A percentile compares a stretch with the other conserved stretches of the same genome.
Evolutionary conservation across 2,329 filamentous ascomycete species (phyloP).

Genomic region (Huntiella omanensis): DNA sequence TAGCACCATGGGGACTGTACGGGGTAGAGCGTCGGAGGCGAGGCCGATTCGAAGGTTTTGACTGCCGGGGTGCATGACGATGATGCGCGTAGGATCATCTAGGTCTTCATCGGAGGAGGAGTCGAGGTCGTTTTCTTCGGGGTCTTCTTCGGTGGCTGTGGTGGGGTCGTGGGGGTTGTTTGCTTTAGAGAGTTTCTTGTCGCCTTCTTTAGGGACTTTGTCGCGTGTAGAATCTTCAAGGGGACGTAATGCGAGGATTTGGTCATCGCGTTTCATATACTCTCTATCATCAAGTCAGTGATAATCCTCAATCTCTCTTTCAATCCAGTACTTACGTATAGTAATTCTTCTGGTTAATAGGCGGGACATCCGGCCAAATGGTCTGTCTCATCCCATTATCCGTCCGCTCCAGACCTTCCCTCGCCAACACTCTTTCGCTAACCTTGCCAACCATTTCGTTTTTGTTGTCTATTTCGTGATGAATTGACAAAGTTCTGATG

Average conservation of each 20-base stretch:
- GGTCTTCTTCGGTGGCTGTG: slow-evolving; percentile 20
- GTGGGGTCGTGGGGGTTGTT: too few relatives aligned
- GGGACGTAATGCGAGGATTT: slow-evolving; percentile 73
- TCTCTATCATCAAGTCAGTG: slow-evolving; percentile 36
- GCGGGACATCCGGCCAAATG: slow-evolving; percentile 76
- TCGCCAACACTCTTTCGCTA: slow-evolving; percentile 43
- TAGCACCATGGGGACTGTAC: slow-evolving; percentile 83
- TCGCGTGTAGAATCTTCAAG: slow-evolving; percentile 77
- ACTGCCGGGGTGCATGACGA: slow-evolving; percentile 88
- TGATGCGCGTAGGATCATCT: slow-evolving; percentile 67
- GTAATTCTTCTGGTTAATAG: slow-evolving; percentile 99
- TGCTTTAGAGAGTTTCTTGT: slow-evolving; percentile 19
- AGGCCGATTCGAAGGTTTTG: slow-evolving; percentile 89
- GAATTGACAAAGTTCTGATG: too few relatives aligned
- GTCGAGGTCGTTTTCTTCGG: slow-evolving; percentile 26
- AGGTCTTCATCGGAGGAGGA: slow-evolving; percentile 25
- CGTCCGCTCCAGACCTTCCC: slow-evolving; percentile 66
- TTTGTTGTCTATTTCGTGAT: too few relatives aligned
- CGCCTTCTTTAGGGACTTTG: slow-evolving; percentile 70
- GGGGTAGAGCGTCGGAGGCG: slow-evolving; percentile 87
- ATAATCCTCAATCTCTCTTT: not conserved
- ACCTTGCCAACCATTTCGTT: slow-evolving; percentile 41
- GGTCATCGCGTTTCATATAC: slow-evolving; percentile 95
- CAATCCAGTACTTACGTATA: slow-evolving; percentile 53
- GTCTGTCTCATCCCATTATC: slow-evolving; percentile 97